Evolutionary conservation across 768 basidiomycete genomes (phyloP).

Genomic region (Podaxis sp.): DNA sequence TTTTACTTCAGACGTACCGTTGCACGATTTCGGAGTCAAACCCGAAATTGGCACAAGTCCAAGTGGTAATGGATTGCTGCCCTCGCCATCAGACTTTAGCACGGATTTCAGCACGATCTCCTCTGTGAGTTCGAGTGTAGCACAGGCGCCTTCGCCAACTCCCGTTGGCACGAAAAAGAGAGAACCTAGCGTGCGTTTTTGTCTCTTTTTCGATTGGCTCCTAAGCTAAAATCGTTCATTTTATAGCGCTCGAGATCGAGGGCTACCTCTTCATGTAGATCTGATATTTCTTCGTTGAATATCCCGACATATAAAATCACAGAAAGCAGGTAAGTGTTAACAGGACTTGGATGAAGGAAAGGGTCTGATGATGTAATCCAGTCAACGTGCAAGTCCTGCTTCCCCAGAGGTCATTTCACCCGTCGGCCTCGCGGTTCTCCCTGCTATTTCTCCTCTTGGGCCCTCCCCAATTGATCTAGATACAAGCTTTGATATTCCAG

Average conservation of each 20-base stretch:
- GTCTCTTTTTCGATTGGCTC: background rate
- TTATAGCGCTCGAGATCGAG: conserved; percentile 7
- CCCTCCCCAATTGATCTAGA: conserved; percentile 30
- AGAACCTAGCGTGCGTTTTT: background rate
- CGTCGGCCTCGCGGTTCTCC: conserved; percentile 30
- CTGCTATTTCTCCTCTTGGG: conserved; percentile 31
- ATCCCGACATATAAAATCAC: conserved; percentile 20
- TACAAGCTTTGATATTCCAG: conserved; percentile 25
- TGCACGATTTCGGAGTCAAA: conserved; percentile 9
- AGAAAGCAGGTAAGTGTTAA: conserved; percentile 23
- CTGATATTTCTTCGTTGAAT: conserved; percentile 13
- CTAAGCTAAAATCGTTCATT: background rate
- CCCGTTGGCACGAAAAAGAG: background rate
- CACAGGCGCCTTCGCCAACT: background rate
- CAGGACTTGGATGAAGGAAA: background rate
- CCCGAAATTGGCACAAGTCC: background rate
- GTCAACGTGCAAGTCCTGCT: conserved; percentile 20
- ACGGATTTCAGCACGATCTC: conserved; percentile 13
- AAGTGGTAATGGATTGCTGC: background rate
- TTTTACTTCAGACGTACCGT: background rate
- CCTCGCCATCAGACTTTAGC: conserved; percentile 14
- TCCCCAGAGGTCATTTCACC: conserved; percentile 36
- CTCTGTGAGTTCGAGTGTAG: conserved; percentile 7
- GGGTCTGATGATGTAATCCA: conserved; percentile 2
- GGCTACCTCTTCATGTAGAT: background rate